phyloP scores from a whole-genome alignment of 2,329 filamentous ascomycete genomes.

The Aspergillus hortae region DNA sequence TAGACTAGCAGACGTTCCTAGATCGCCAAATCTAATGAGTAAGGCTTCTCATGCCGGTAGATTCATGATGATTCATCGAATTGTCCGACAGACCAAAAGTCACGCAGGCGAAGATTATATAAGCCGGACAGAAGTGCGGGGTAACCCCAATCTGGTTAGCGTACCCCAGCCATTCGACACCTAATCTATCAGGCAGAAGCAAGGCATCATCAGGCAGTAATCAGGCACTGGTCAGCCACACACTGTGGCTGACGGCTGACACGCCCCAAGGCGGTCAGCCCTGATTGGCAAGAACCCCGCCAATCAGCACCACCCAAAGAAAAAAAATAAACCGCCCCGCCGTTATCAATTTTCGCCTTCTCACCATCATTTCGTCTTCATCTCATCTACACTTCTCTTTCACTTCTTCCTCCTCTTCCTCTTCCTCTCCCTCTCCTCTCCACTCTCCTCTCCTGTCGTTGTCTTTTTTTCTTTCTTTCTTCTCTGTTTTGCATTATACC shows the following conservation, averaged over 20 bases:
- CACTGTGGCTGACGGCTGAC: background rate
- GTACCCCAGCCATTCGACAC: background rate
- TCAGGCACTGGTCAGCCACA: background rate
- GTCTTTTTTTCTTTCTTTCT: slow-evolving; percentile 3
- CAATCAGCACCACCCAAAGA: slow-evolving; percentile 6
- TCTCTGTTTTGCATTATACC: slow-evolving; percentile 4
- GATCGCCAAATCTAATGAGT: too few species aligned
- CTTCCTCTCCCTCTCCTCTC: background rate
- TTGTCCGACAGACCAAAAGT: too few species aligned
- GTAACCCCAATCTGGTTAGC: slow-evolving; percentile 11
- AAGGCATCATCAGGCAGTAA: slow-evolving; percentile 2
- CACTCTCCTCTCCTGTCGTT: slow-evolving; percentile 2
- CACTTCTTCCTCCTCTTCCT: background rate
- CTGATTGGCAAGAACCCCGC: slow-evolving; percentile 1
- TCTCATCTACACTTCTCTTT: slow-evolving; percentile 2
- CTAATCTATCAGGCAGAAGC: background rate
- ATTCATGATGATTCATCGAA: too few species aligned
- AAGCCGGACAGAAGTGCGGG: slow-evolving; percentile 11
- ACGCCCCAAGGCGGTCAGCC: slow-evolving; percentile 3
- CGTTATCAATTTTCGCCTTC: slow-evolving; percentile 7
- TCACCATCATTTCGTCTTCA: slow-evolving; percentile 1
- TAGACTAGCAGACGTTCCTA: too few species aligned
- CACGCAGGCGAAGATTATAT: too few species aligned
- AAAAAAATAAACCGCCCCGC: slow-evolving; percentile 9
- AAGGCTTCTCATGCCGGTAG: too few species aligned